These are phyloP conservation scores for Erythrophleum ivorense DNA, from an alignment of 331 rosid genomes.

Conservation along the genomic window DNA sequence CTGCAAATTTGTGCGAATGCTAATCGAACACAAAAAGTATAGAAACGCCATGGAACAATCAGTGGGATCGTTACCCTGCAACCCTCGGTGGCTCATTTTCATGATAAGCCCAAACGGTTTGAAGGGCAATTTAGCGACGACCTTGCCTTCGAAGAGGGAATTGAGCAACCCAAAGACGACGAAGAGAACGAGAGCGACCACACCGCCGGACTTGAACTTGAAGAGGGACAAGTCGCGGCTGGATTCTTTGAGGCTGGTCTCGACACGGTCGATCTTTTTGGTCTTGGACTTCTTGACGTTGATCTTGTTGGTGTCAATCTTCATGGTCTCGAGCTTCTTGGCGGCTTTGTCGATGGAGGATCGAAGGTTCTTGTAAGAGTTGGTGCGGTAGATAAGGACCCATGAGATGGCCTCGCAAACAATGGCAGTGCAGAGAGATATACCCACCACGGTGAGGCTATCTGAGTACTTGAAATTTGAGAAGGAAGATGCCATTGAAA, in stretches of 20 bases:
- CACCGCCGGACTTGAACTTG: conserved; percentile 97
- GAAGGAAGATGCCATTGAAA: conserved; percentile 56
- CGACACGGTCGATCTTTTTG: conserved; percentile 96
- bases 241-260: conserved; percentile 90
- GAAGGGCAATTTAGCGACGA: conserved; percentile 85
- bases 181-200: conserved; percentile 91
- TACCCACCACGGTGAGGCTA: conserved; percentile 84
- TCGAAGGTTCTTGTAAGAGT: conserved; percentile 90
- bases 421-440: conserved; percentile 90
- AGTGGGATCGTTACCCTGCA: conserved; percentile 83
- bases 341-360: conserved; percentile 95
- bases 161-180: conserved; percentile 88
- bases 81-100: conserved; percentile 97
- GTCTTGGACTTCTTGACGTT: conserved; percentile 77
- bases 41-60: conserved; percentile 97
- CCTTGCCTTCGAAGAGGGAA: conserved; percentile 89
- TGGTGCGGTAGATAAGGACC: conserved; percentile 95
- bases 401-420: conserved; percentile 96
- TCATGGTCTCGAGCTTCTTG: conserved; percentile 97
- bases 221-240: conserved; percentile 90
- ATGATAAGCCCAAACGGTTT: conserved; percentile 76
- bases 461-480: conserved; percentile 79
- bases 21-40: conserved; percentile 91
- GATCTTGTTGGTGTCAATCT: conserved; percentile 71
- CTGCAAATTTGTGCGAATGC: conserved; percentile 92